Conservation (phyloP, 2,329 filamentous ascomycete genomes). For the Alternaria gaisen region DNA sequence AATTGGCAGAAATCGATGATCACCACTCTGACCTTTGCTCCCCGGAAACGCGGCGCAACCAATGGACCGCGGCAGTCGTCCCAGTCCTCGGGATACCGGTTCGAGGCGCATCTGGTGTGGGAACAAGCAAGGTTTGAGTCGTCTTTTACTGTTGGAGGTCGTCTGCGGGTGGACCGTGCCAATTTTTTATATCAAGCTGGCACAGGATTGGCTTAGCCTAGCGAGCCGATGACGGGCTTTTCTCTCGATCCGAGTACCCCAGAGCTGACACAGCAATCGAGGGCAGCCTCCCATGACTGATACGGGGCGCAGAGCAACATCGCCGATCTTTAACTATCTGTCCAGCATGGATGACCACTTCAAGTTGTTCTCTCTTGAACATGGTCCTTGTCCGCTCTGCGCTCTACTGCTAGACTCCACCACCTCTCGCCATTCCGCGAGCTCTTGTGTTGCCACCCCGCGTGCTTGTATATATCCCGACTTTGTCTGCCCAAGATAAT, state of each 20-base stretch:
- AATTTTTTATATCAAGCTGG: slow-evolving; percentile 12
- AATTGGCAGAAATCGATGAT: neutral
- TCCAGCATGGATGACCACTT: slow-evolving; percentile 33
- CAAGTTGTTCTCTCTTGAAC: slow-evolving; percentile 21
- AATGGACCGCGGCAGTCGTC: slow-evolving; percentile 5
- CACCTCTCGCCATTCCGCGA: neutral
- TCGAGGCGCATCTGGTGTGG: slow-evolving; percentile 10
- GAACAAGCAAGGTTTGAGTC: slow-evolving; percentile 17
- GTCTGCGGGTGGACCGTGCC: slow-evolving; percentile 14
- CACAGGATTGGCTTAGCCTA: slow-evolving; percentile 19
- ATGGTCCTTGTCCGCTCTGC: slow-evolving; percentile 12
- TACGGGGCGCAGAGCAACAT: slow-evolving; percentile 32
- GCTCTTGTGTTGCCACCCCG: slow-evolving; percentile 14
- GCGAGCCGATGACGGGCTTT: slow-evolving; percentile 25
- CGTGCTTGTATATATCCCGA: slow-evolving; percentile 9
- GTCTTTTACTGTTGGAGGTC: slow-evolving; percentile 3
- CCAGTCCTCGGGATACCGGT: slow-evolving; percentile 6
- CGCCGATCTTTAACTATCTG: slow-evolving; percentile 28
- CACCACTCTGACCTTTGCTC: neutral
- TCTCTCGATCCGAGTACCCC: slow-evolving; percentile 31
- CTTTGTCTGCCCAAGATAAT: neutral
- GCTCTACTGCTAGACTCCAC: slow-evolving; percentile 3
- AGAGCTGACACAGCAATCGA: slow-evolving; percentile 33
- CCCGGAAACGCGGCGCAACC: neutral
- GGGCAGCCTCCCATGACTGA: slow-evolving; percentile 20